Percentiles rank a stretch among this genome's conserved stretches.
These are phyloP conservation scores for Primulina eburnea DNA, from an alignment of 257 asterid genomes.

Conservation along the genomic window DNA sequence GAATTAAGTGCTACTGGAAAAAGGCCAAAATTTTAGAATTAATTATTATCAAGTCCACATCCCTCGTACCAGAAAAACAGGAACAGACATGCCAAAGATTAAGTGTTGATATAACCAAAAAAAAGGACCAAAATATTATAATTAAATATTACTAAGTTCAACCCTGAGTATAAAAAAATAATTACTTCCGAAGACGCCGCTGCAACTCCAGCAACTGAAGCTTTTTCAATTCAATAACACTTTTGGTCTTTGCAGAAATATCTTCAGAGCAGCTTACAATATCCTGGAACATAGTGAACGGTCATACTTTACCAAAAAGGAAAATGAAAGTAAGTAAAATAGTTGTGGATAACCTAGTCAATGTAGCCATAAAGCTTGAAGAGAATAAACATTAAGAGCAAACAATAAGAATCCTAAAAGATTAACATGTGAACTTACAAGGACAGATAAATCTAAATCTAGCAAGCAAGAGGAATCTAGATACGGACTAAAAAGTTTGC, in stretches of 20 bases:
- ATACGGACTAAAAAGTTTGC: constrained; percentile 16
- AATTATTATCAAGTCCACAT: constrained; percentile 1
- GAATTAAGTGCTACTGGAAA: neutral
- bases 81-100: constrained; percentile 13
- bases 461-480: constrained; percentile 3
- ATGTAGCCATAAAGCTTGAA: constrained; percentile 9
- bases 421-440: neutral
- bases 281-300: constrained; percentile 47
- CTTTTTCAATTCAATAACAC: constrained; percentile 95
- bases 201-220: constrained; percentile 95
- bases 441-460: neutral
- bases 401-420: constrained; percentile 18
- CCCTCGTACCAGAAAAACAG: constrained; percentile 25
- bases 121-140: constrained; percentile 15
- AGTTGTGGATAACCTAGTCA: neutral
- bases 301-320: neutral
- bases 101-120: neutral
- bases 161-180: constrained; percentile 20
- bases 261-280: constrained; percentile 88
- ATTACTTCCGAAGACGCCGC: constrained; percentile 82
- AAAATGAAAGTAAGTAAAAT: constrained; percentile 1
- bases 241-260: constrained; percentile 87
- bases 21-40: constrained; percentile 19
- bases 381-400: neutral
- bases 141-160: neutral